Evolutionary conservation across 306 rosid genomes (phyloP).

Genomic region (Sicyos edulis): DNA sequence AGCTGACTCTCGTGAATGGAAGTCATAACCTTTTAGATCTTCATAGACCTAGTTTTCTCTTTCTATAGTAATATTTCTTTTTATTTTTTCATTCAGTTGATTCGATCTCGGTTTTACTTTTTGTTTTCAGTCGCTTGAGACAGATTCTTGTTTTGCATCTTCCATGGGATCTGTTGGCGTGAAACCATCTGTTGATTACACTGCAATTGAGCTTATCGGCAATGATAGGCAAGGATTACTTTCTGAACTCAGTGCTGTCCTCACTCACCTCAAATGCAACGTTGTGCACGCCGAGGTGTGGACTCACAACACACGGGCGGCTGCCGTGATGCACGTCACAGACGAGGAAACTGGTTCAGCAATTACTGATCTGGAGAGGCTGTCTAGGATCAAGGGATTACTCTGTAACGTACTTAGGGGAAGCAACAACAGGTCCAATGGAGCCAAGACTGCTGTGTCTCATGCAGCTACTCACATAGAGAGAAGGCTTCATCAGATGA

Average conservation of each 20-base stretch:
- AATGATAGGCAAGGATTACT: slow-evolving; percentile 83
- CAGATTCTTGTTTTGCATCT: slow-evolving; percentile 61
- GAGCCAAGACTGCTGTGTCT: slow-evolving; percentile 72
- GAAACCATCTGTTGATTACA: slow-evolving; percentile 53
- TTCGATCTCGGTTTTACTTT: not conserved
- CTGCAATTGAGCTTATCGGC: slow-evolving; percentile 74
- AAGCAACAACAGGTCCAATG: slow-evolving; percentile 42
- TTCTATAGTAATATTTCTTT: not conserved
- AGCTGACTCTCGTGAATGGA: too few species aligned
- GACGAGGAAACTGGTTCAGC: slow-evolving; percentile 57
- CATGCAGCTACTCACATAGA: slow-evolving; percentile 69
- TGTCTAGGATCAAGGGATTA: slow-evolving; percentile 54
- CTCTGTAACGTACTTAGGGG: slow-evolving; percentile 84
- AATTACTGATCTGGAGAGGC: slow-evolving; percentile 54
- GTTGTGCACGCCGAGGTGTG: slow-evolving; percentile 82
- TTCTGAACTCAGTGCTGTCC: slow-evolving; percentile 81
- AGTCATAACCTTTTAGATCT: too few species aligned
- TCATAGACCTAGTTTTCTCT: not conserved
- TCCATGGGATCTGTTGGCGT: slow-evolving; percentile 76
- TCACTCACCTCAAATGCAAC: slow-evolving; percentile 72
- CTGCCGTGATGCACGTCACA: slow-evolving; percentile 62
- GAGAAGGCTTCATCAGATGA: slow-evolving; percentile 94
- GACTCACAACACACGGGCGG: slow-evolving; percentile 86
- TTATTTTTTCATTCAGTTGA: not conserved
- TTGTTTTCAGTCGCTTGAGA: slow-evolving; percentile 70